phyloP scores from a whole-genome alignment of 371 early-diverging fungal genomes.

The Rhizomucor pusillus region DNA sequence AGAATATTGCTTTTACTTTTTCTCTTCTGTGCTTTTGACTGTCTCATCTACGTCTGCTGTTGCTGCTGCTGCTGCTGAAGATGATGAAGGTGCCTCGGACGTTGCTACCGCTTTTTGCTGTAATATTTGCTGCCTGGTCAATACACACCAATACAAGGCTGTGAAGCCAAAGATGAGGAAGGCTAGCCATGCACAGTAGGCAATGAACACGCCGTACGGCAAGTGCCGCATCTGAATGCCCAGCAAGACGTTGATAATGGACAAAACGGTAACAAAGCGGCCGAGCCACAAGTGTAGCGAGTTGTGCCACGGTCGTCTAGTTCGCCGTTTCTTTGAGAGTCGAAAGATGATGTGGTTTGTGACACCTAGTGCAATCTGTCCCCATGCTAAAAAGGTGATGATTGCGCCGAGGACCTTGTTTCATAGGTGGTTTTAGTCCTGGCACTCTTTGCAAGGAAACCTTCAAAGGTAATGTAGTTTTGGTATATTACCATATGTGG shows the following conservation, averaged over 20 bases:
- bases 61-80: too few species aligned
- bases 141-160: too few species aligned
- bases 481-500: conserved; percentile 28
- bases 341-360: conserved; percentile 31
- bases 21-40: conserved; percentile 3
- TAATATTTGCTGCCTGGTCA: too few species aligned
- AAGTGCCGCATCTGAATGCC: conserved; percentile 29
- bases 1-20: not conserved
- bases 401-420: conserved; percentile 26
- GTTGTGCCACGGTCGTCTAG: conserved; percentile 30
- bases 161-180: conserved; percentile 10
- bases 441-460: too few species aligned
- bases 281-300: conserved; percentile 34
- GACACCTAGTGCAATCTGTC: conserved; percentile 25
- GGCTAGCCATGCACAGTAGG: conserved; percentile 22
- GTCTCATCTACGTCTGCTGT: not conserved
- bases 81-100: too few species aligned
- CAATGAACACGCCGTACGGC: conserved; percentile 12
- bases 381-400: conserved; percentile 22
- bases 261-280: conserved; percentile 13
- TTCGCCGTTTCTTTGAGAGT: conserved; percentile 13
- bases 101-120: too few species aligned
- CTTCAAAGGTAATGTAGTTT: not conserved
- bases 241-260: conserved; percentile 30
- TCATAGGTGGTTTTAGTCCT: not conserved